Evolutionary conservation across 345 rosid genomes (phyloP).

Genomic region (Syzygium aromaticum): DNA sequence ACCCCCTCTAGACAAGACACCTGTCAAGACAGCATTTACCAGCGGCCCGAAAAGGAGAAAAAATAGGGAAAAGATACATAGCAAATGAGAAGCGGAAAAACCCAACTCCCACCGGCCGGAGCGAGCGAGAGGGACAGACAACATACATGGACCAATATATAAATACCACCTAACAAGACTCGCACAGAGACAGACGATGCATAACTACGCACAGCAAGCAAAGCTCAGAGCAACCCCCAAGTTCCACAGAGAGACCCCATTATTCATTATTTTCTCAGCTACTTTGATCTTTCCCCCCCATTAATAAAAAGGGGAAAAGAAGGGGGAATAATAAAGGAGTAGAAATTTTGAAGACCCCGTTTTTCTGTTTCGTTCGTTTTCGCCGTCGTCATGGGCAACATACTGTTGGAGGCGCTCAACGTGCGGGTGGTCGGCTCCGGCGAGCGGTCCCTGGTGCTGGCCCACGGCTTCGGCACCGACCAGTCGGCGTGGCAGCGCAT

Average conservation of each 20-base stretch:
- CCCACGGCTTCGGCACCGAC: slow-evolving; percentile 43
- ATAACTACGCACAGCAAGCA: background rate
- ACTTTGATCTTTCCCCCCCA: background rate
- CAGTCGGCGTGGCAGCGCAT: slow-evolving; percentile 52
- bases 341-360: background rate
- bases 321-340: background rate
- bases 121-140: background rate
- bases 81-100: background rate
- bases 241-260: background rate
- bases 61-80: background rate
- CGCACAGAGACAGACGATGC: background rate
- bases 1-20: background rate
- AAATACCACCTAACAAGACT: background rate
- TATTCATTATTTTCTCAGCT: background rate
- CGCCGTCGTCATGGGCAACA: slow-evolving; percentile 13
- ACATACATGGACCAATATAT: background rate
- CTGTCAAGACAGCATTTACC: background rate
- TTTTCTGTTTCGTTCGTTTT: background rate
- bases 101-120: background rate
- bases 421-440: slow-evolving; percentile 36
- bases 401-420: slow-evolving; percentile 28
- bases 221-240: background rate
- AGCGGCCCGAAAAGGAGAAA: background rate
- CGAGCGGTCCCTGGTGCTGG: slow-evolving; percentile 24
- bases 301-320: background rate